A percentile compares a stretch with the other conserved stretches of the same genome.
Evolutionary conservation across 805 yeast species (phyloP).

Genomic region (Monosporozyma aerobia): DNA sequence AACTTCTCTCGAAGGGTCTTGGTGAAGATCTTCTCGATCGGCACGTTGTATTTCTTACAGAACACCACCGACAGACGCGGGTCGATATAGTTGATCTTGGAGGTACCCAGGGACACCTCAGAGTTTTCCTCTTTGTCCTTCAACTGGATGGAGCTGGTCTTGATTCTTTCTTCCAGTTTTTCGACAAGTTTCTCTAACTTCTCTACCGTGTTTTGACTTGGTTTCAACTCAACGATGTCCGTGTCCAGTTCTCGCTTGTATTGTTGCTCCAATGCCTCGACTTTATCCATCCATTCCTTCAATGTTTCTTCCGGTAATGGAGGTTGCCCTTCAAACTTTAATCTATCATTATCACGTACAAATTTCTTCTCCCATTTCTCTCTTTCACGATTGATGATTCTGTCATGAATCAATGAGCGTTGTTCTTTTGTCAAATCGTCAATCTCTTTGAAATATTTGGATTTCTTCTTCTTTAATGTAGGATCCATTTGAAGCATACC

Average conservation of each 20-base stretch:
- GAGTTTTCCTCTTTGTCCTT: constrained; percentile 93
- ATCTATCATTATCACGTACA: constrained; percentile 68
- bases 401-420: constrained; percentile 46
- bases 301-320: constrained; percentile 46
- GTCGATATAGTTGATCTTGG: constrained; percentile 90
- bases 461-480: constrained; percentile 38
- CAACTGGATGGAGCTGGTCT: constrained; percentile 60
- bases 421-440: constrained; percentile 60
- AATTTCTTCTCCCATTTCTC: constrained; percentile 60
- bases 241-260: constrained; percentile 50
- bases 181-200: constrained; percentile 65
- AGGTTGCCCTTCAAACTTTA: constrained; percentile 47
- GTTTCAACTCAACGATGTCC: constrained; percentile 49
- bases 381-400: constrained; percentile 53
- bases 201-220: constrained; percentile 45
- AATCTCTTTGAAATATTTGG: constrained; percentile 56
- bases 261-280: constrained; percentile 41
- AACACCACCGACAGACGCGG: constrained; percentile 87
- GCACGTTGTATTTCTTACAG: constrained; percentile 76
- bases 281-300: constrained; percentile 47
- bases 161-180: constrained; percentile 60
- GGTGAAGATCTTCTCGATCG: constrained; percentile 85
- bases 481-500: constrained; percentile 63
- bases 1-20: constrained; percentile 88
- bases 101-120: constrained; percentile 85